These are phyloP conservation scores for Pythium inflatum DNA, from an alignment of 352 stramenopile genomes.

Conservation along the genomic window DNA sequence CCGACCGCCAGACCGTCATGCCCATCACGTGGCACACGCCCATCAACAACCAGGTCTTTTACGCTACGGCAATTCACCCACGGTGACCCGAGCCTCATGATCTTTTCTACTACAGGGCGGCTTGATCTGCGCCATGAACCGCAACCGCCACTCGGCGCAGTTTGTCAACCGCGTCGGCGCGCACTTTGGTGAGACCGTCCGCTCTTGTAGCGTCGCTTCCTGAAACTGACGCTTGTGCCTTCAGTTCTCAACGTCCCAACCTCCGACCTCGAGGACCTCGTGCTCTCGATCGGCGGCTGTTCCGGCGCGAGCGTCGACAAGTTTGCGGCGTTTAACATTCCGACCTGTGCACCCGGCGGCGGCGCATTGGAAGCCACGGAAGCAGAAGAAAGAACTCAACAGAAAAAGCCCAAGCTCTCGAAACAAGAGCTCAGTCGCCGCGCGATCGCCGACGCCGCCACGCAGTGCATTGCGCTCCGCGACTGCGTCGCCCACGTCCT, in stretches of 20 bases:
- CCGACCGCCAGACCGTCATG: constrained; percentile 83
- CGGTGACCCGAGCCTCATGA: too few species aligned
- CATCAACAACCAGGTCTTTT: constrained; percentile 88
- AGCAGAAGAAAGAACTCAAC: too few species aligned
- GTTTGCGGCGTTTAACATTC: constrained; percentile 54
- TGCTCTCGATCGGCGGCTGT: constrained; percentile 74
- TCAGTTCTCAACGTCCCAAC: constrained; percentile 80
- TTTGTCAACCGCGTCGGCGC: constrained; percentile 56
- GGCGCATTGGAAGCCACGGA: background rate
- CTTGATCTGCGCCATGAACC: constrained; percentile 86
- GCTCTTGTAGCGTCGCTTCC: background rate
- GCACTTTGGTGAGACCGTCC: constrained; percentile 52
- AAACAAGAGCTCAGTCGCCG: constrained; percentile 55
- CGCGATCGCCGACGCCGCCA: constrained; percentile 38
- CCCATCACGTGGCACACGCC: constrained; percentile 88
- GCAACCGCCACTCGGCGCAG: constrained; percentile 59
- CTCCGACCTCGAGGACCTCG: constrained; percentile 69
- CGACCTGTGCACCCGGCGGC: constrained; percentile 52
- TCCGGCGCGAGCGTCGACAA: constrained; percentile 65
- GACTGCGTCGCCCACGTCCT: constrained; percentile 70
- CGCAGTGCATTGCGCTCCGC: constrained; percentile 46
- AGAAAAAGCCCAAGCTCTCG: constrained; percentile 63
- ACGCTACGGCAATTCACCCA: too few species aligned
- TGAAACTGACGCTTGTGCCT: background rate
- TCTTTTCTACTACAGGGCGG: constrained; percentile 42